These are phyloP conservation scores for Boletellus emodensis DNA, from an alignment of 768 basidiomycete species.

Conservation along the genomic window DNA sequence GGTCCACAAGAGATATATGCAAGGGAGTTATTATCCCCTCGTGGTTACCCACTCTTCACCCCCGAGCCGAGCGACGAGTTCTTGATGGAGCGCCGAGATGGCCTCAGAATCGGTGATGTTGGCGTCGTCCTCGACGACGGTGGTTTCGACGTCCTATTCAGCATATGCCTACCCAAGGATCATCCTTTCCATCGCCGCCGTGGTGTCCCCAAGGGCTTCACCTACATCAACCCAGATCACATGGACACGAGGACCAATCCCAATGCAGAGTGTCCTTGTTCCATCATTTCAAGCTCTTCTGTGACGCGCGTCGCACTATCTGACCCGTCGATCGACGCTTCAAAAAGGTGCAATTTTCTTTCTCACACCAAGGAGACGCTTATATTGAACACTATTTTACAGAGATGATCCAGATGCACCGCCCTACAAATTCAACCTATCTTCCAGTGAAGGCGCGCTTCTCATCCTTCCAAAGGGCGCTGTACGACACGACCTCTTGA, in stretches of 20 bases:
- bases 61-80: conserved; percentile 26
- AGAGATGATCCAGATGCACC: neutral
- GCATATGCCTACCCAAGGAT: conserved; percentile 28
- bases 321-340: neutral
- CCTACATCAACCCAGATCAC: conserved; percentile 8
- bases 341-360: neutral
- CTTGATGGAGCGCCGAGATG: conserved; percentile 20
- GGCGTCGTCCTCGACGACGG: conserved; percentile 28
- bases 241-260: conserved; percentile 6
- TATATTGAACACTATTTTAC: neutral
- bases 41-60: conserved; percentile 6
- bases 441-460: conserved; percentile 26
- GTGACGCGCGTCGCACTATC: neutral
- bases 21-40: too few relatives aligned
- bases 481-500: conserved; percentile 16
- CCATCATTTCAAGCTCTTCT: conserved; percentile 6
- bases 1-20: too few relatives aligned
- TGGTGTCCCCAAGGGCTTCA: conserved; percentile 26
- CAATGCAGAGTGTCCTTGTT: neutral
- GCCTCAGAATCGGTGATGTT: conserved; percentile 34
- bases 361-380: too few relatives aligned
- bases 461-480: conserved; percentile 34
- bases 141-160: conserved; percentile 34
- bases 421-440: conserved; percentile 8
- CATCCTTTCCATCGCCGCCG: conserved; percentile 15